These are phyloP conservation scores for Aspergillus funiculosus DNA, from an alignment of 495 filamentous ascomycete species.

Conservation along the genomic window DNA sequence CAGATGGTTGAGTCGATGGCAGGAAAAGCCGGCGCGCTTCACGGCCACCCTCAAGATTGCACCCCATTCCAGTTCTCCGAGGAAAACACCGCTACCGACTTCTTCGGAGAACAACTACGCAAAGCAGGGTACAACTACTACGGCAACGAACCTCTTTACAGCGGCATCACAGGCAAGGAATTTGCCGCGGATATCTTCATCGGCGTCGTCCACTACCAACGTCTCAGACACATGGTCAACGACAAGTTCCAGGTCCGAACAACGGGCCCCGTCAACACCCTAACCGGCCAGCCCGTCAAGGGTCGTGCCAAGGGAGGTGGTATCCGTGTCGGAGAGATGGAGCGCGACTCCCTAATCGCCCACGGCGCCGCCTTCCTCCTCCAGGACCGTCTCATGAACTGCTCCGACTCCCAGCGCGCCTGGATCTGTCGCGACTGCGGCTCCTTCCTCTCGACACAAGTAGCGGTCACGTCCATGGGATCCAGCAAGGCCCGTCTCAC, in stretches of 20 bases:
- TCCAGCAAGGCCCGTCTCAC: conserved; percentile 29
- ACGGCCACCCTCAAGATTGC: conserved; percentile 88
- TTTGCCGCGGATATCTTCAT: conserved; percentile 94
- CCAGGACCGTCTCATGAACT: conserved; percentile 94
- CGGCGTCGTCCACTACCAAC: conserved; percentile 95
- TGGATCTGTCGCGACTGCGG: conserved; percentile 88
- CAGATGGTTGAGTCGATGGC: conserved; percentile 98
- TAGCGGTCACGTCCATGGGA: conserved; percentile 48
- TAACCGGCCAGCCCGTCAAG: conserved; percentile 96
- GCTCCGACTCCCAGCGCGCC: conserved; percentile 79
- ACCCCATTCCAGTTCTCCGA: conserved; percentile 95
- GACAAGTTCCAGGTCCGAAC: conserved; percentile 99
- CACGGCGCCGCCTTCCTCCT: conserved; percentile 93
- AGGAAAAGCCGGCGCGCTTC: conserved; percentile 88
- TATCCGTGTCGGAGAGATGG: conserved; percentile 99
- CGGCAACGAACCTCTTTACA: conserved; percentile 97
- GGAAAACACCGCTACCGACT: conserved; percentile 84
- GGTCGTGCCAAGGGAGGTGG: conserved; percentile 91
- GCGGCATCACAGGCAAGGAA: conserved; percentile 90
- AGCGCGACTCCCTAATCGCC: conserved; percentile 87
- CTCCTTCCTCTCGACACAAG: conserved; percentile 77
- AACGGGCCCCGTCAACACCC: conserved; percentile 78
- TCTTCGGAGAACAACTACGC: conserved; percentile 90
- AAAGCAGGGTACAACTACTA: conserved; percentile 96
- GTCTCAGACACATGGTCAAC: conserved; percentile 97